Evolutionary conservation across 148 eudicot genomes (phyloP).

Genomic region (Fagopyrum tataricum): DNA sequence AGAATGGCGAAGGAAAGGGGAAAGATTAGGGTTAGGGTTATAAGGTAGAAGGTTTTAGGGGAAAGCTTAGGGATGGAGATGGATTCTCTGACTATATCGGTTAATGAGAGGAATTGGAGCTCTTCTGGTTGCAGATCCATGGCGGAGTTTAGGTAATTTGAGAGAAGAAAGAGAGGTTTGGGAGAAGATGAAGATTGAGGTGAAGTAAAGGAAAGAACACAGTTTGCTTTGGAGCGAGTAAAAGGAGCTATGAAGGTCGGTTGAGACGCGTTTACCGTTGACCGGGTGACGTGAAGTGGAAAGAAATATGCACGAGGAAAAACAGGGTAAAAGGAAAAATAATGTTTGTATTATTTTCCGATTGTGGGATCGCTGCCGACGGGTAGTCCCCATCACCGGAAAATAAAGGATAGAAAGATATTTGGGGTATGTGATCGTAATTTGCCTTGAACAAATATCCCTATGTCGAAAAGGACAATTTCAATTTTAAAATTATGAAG

Average conservation of each 20-base stretch:
- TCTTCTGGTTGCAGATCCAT: slow-evolving; percentile 89
- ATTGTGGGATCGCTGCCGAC: neutral
- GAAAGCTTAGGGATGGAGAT: slow-evolving; percentile 66
- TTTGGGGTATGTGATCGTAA: neutral
- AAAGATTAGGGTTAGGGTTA: slow-evolving; percentile 78
- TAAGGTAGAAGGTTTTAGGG: slow-evolving; percentile 68
- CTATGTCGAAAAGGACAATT: neutral
- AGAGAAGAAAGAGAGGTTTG: neutral
- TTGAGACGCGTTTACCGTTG: neutral
- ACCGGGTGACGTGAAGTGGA: neutral
- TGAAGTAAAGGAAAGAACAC: neutral
- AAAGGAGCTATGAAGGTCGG: neutral
- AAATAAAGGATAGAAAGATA: neutral
- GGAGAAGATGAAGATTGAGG: neutral
- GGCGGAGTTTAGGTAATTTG: slow-evolving; percentile 6
- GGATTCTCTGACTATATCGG: slow-evolving; percentile 58
- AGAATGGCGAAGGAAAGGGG: slow-evolving; percentile 89
- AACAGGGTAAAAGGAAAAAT: neutral
- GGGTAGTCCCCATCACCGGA: neutral
- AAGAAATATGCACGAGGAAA: neutral
- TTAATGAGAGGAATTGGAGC: slow-evolving; percentile 56
- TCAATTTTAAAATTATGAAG: no score
- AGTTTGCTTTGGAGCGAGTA: neutral
- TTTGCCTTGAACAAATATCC: neutral
- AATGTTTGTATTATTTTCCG: neutral